Evolutionary conservation across 164 flowering plant species (phyloP).

Genomic region (Piper betle): DNA sequence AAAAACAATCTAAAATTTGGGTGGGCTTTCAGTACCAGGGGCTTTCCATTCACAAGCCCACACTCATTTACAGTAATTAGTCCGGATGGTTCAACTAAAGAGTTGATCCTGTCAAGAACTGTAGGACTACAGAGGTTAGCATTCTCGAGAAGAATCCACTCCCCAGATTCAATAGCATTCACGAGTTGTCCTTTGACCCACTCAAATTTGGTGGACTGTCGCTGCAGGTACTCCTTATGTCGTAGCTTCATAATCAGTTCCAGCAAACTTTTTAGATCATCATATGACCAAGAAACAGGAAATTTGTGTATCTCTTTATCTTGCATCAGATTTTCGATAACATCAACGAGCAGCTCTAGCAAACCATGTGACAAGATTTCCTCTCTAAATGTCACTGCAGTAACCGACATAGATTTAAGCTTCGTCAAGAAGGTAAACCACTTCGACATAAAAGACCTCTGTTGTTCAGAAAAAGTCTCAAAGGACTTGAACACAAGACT

Average conservation of each 20-base stretch:
- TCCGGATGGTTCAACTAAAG: slow-evolving; percentile 79
- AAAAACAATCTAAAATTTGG: slow-evolving; percentile 79
- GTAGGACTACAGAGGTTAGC: slow-evolving; percentile 98
- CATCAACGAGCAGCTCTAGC: slow-evolving; percentile 33
- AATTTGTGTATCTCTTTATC: slow-evolving; percentile 16
- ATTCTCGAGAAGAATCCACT: slow-evolving; percentile 92
- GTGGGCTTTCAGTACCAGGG: slow-evolving; percentile 67
- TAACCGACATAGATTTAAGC: slow-evolving; percentile 15
- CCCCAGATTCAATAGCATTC: slow-evolving; percentile 87
- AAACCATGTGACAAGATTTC: slow-evolving; percentile 16
- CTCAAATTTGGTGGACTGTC: slow-evolving; percentile 67
- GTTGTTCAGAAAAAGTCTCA: slow-evolving; percentile 18
- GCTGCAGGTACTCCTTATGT: slow-evolving; percentile 21
- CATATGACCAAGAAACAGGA: slow-evolving; percentile 36
- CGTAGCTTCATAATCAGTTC: slow-evolving; percentile 36
- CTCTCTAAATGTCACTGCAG: slow-evolving; percentile 16
- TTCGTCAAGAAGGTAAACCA: slow-evolving; percentile 52
- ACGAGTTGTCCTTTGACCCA: slow-evolving; percentile 78
- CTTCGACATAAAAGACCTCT: slow-evolving; percentile 23
- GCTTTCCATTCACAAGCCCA: slow-evolving; percentile 79
- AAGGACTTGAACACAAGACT: slow-evolving; percentile 31
- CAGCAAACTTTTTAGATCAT: slow-evolving; percentile 32
- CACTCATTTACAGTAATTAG: slow-evolving; percentile 84
- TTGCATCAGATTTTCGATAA: slow-evolving; percentile 37
- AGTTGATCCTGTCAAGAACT: slow-evolving; percentile 97